Conservation (phyloP, 768 basidiomycete species). For the Tulasnella sp. region DNA sequence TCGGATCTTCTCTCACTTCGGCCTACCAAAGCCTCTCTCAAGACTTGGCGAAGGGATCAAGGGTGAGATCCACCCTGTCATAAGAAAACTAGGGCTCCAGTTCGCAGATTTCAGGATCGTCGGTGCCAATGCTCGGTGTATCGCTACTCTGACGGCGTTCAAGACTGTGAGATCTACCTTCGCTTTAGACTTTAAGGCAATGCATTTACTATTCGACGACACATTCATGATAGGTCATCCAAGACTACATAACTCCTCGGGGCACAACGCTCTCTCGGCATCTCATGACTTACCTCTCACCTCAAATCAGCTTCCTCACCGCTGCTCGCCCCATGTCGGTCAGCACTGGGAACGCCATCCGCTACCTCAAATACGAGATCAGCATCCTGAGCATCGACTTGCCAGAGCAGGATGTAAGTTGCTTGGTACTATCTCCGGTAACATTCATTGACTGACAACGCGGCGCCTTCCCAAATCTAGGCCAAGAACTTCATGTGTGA, state of each 20-base stretch:
- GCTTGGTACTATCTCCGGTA: slow-evolving; percentile 9
- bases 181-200: neutral
- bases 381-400: slow-evolving; percentile 85
- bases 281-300: slow-evolving; percentile 82
- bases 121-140: slow-evolving; percentile 92
- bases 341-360: slow-evolving; percentile 89
- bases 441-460: slow-evolving; percentile 2
- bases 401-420: slow-evolving; percentile 82
- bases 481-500: slow-evolving; percentile 75
- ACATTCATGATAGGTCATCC: slow-evolving; percentile 53
- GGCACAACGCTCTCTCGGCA: slow-evolving; percentile 83
- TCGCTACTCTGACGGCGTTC: slow-evolving; percentile 83
- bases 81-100: slow-evolving; percentile 75
- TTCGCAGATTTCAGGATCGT: slow-evolving; percentile 88
- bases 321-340: slow-evolving; percentile 83
- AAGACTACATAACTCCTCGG: slow-evolving; percentile 78
- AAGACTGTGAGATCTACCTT: slow-evolving; percentile 54
- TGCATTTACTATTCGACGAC: neutral
- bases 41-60: slow-evolving; percentile 29
- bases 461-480: slow-evolving; percentile 32
- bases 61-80: slow-evolving; percentile 83
- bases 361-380: slow-evolving; percentile 91
- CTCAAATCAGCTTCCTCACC: slow-evolving; percentile 85
- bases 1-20: slow-evolving; percentile 80
- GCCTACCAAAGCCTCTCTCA: slow-evolving; percentile 40